phyloP scores from a whole-genome alignment of 345 rosid genomes.

The Salix caprea region DNA sequence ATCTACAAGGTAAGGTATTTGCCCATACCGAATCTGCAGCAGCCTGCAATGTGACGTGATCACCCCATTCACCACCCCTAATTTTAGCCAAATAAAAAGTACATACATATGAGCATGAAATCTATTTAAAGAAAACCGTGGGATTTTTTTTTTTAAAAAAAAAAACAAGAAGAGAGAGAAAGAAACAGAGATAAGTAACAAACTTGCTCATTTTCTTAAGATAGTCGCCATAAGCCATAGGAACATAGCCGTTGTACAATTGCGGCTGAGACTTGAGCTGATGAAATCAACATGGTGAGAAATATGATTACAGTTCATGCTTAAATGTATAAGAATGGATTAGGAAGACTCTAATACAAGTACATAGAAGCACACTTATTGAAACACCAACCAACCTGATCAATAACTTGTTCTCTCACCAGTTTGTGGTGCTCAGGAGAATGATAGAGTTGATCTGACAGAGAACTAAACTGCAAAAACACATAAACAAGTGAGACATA shows the following conservation, averaged over 20 bases:
- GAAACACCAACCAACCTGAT: conserved; percentile 48
- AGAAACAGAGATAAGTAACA: conserved; percentile 7
- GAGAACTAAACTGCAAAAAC: conserved; percentile 64
- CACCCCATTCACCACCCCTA: conserved; percentile 70
- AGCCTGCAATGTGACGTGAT: conserved; percentile 68
- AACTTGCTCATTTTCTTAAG: conserved; percentile 58
- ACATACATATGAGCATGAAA: not conserved
- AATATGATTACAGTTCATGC: not conserved
- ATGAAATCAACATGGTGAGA: conserved; percentile 11
- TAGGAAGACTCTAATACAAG: not conserved
- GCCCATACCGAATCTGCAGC: conserved; percentile 55
- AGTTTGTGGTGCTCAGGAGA: conserved; percentile 64
- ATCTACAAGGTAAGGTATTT: not conserved
- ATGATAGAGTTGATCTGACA: conserved; percentile 86
- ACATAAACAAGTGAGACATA: conserved; percentile 13
- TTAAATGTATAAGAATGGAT: not conserved
- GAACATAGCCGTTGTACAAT: conserved; percentile 49
- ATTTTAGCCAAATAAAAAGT: conserved; percentile 5
- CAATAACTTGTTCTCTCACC: conserved; percentile 66
- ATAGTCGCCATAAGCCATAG: conserved; percentile 53
- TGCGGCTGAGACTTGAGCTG: conserved; percentile 48
- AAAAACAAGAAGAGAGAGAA: not conserved
- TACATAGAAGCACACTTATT: not conserved
- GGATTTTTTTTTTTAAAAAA: not conserved
- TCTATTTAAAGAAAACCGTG: not conserved